These are phyloP conservation scores for Leucosporidium scottii DNA, from an alignment of 768 basidiomycete species.

Conservation along the genomic window DNA sequence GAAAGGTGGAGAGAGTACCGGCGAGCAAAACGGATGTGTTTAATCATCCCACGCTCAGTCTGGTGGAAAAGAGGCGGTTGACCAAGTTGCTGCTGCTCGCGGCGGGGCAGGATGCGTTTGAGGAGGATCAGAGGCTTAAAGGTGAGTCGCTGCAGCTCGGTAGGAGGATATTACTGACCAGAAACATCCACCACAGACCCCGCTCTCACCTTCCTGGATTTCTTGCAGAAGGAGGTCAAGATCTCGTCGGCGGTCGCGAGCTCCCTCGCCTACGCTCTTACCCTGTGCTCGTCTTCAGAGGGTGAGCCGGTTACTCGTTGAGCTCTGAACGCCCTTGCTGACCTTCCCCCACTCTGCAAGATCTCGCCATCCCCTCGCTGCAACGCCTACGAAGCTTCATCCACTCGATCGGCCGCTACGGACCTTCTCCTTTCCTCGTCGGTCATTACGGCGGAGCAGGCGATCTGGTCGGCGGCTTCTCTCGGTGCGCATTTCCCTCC, in stretches of 20 bases:
- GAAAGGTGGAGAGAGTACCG: conserved; percentile 53
- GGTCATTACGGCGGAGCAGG: conserved; percentile 91
- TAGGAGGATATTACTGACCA: no score
- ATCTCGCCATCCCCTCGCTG: conserved; percentile 60
- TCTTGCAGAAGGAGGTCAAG: conserved; percentile 14
- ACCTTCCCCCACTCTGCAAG: conserved; percentile 43
- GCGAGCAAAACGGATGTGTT: conserved; percentile 89
- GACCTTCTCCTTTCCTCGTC: conserved; percentile 79
- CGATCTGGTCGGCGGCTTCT: conserved; percentile 82
- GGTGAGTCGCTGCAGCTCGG: conserved; percentile 19
- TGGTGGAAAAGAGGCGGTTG: conserved; percentile 78
- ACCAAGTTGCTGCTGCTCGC: conserved; percentile 82
- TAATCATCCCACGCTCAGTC: conserved; percentile 65
- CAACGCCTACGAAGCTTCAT: conserved; percentile 66
- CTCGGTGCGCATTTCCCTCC: conserved; percentile 40
- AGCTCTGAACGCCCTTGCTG: neutral
- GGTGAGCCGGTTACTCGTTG: conserved; percentile 1
- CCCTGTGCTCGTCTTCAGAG: conserved; percentile 11
- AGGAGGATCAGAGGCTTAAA: conserved; percentile 41
- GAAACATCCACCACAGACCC: no score
- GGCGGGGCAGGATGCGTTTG: conserved; percentile 50
- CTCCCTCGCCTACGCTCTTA: conserved; percentile 29
- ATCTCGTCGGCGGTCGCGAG: conserved; percentile 4
- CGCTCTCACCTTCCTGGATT: conserved; percentile 11
- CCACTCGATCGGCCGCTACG: conserved; percentile 75